Conservation (phyloP, 2,329 filamentous ascomycete species). For the Leptographium lundbergii region DNA sequence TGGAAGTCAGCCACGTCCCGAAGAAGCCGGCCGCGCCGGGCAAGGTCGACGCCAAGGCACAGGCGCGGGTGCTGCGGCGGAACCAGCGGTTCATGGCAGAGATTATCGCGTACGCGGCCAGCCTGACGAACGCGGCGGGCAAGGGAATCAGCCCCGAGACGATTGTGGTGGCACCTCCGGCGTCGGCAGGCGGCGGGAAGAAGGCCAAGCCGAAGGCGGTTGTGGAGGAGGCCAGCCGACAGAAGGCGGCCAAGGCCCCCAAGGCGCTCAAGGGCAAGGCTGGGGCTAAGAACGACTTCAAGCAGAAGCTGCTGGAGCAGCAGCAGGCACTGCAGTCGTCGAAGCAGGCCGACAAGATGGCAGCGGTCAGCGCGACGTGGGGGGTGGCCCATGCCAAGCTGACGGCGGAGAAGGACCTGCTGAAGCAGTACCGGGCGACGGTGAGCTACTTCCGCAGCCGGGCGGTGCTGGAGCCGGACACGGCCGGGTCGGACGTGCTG, state of each 20-base stretch:
- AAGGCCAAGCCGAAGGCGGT: neutral
- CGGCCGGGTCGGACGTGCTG: conserved; percentile 21
- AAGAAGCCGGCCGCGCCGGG: neutral
- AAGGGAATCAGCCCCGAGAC: conserved; percentile 52
- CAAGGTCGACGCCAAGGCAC: neutral
- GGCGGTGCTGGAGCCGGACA: conserved; percentile 18
- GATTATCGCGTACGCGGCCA: conserved; percentile 56
- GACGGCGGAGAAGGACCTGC: conserved; percentile 28
- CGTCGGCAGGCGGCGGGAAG: conserved; percentile 8
- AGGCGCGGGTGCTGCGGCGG: conserved; percentile 18
- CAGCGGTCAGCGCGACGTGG: conserved; percentile 24
- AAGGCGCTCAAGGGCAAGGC: conserved; percentile 13
- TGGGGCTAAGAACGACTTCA: conserved; percentile 16
- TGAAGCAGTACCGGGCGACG: conserved; percentile 33
- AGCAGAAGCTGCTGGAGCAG: conserved; percentile 23
- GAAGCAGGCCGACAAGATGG: conserved; percentile 18
- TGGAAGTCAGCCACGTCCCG: neutral
- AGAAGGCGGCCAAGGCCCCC: neutral
- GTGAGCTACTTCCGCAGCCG: conserved; percentile 33
- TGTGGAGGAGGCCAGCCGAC: too few species aligned
- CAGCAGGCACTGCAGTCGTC: conserved; percentile 22
- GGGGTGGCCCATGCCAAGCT: conserved; percentile 29
- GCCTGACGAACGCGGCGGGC: conserved; percentile 51
- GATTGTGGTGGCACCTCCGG: conserved; percentile 32
- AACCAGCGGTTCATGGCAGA: conserved; percentile 57